These are phyloP conservation scores for Allomyces javanicus DNA, from an alignment of 192 early-diverging fungal species.

Conservation along the genomic window DNA sequence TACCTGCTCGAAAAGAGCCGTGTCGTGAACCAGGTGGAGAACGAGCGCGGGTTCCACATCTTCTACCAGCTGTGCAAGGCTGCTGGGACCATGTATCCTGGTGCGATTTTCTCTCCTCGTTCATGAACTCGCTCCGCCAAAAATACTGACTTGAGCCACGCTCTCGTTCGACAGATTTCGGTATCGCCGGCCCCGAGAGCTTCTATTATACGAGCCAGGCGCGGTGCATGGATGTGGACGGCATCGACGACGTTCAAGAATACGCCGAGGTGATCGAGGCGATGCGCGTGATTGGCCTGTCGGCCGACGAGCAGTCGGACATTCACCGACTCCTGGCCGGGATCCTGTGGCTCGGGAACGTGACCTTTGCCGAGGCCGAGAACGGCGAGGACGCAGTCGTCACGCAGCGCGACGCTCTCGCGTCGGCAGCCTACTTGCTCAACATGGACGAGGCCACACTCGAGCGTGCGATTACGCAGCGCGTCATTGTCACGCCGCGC, in stretches of 20 bases:
- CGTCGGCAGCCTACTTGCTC: not conserved
- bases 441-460: not conserved
- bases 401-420: conserved; percentile 2
- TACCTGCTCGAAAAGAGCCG: conserved; percentile 93
- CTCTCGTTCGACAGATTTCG: conserved; percentile 25
- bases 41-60: conserved; percentile 96
- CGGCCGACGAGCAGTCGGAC: conserved; percentile 54
- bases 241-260: conserved; percentile 77
- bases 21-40: conserved; percentile 78
- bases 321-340: conserved; percentile 84
- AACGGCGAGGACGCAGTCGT: conserved; percentile 41
- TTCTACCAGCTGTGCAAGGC: conserved; percentile 81
- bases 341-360: conserved; percentile 90
- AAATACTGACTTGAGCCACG: no score
- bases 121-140: no score
- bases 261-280: conserved; percentile 71
- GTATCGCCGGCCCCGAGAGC: conserved; percentile 57
- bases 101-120: no score
- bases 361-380: conserved; percentile 67
- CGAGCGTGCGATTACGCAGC: not conserved
- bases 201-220: conserved; percentile 52
- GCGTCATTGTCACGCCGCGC: not conserved
- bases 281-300: conserved; percentile 83
- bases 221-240: conserved; percentile 66
- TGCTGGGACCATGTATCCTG: conserved; percentile 15